Evolutionary conservation across 2,329 filamentous ascomycete genomes (phyloP), one percentile per base, ranked within the genome.

Genomic region (Diplodia seriata): DNA sequence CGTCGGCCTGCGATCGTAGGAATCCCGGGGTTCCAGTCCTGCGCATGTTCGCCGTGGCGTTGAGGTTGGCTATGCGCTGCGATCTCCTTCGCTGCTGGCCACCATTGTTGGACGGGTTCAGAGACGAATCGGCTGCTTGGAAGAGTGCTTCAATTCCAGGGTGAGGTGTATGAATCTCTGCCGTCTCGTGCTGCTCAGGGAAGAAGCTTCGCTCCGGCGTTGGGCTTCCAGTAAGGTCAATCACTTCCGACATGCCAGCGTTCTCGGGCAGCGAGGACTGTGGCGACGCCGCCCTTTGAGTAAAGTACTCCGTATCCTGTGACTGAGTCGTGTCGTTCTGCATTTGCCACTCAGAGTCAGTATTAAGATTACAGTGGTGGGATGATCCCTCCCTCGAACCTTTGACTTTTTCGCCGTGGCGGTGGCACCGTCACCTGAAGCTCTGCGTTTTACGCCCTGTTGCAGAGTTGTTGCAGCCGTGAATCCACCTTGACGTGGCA

Each of bases 31-130:
- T 49, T 12, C 6, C 3, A 14, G 40, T 8, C 5, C 36, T 15
- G n/a, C 47, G n/a, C 6, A 11, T 12, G 36, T 33, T 62, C 18
- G 59, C 47, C n/a, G 50, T n/a, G 0, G 59, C n/a, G 14, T 63
- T 63, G 12, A 63, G 47, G 11, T 63, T 63, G 23, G 59, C 59
- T 14, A 31, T 20, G 8, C 59, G 43, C 29, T 63, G 59, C 7
- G 59, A 49, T 15, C 59, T 63, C 3, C 29, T 18, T n/a, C 18
- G 5, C 20, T 38, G 59, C 8, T 4, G 20, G 14, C 6, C 40
- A 33, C 11, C 4, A 1, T 9, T 1, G 9, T 20, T 11, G 38
- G 5, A 3, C 3, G 23, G n/a, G 14, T 12, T 31, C 18, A 3
- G 18, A 49, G 40, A 26, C 3, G 26, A 11, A 2, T 7, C 18